These are phyloP conservation scores for Cladorrhinum sp. DNA, from an alignment of 2,329 filamentous ascomycete genomes.

Conservation along the genomic window DNA sequence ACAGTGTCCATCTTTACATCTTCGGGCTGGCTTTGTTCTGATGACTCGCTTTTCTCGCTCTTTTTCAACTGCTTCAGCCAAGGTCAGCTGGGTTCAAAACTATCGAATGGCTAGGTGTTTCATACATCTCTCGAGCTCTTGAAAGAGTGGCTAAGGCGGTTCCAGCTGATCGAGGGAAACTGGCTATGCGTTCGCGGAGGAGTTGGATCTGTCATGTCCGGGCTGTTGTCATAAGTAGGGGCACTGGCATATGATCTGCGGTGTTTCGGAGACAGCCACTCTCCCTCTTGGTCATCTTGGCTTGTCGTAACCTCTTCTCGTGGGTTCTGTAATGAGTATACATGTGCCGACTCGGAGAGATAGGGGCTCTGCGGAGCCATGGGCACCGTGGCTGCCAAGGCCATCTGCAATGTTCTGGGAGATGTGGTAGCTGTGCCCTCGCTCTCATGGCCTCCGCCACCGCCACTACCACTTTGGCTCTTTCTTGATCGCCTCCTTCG, in stretches of 20 bases:
- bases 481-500: conserved; percentile 18
- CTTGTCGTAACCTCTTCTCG: background rate
- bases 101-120: background rate
- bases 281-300: conserved; percentile 6
- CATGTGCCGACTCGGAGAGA: conserved; percentile 47
- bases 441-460: conserved; percentile 13
- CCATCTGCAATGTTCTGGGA: conserved; percentile 26
- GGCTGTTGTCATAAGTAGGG: background rate
- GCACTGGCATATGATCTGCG: conserved; percentile 1
- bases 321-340: conserved; percentile 44
- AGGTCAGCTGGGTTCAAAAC: background rate
- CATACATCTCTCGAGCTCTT: conserved; percentile 9
- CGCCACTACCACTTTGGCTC: conserved; percentile 14
- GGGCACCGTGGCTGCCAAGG: conserved; percentile 5
- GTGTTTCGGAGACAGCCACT: conserved; percentile 20
- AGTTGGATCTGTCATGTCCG: background rate
- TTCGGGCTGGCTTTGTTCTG: background rate
- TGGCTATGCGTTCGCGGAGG: background rate
- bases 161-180: conserved; percentile 4
- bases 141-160: conserved; percentile 1
- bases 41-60: conserved; percentile 3
- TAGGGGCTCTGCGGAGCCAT: conserved; percentile 40
- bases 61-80: background rate
- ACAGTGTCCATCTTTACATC: conserved; percentile 11
- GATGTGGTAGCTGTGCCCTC: conserved; percentile 25